Base-by-base conservation (phyloP, 2,329 filamentous ascomycete genomes). In the Penicillium sp. region DNA sequence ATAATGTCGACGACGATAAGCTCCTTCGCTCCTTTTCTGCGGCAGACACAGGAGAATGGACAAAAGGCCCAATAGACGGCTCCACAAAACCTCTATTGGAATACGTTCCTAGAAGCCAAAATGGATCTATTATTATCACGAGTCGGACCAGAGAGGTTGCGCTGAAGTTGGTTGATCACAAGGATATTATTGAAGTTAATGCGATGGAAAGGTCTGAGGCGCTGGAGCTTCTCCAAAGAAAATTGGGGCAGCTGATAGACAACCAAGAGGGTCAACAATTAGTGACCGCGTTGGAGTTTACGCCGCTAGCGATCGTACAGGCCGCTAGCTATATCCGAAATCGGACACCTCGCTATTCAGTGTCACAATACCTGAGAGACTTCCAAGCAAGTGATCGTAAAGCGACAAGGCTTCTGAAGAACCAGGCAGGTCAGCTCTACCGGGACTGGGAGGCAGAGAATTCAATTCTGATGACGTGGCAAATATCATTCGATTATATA, bases 401-500 rank as follows among this genome's bases (percentile, higher is more conserved):
- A 23, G 60, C 59, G 52, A 34, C 33, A 2, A 45, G 21, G 10
- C 64, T 73, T 4, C 52, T 74, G 1, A 48, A 65, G 13, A 8
- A 63, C 24, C 66, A 74, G 12, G 50, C 9, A 26, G 62, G 60
- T 3, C 36, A 47, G 1, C 26, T 66, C 7, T 54, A 57, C 29
- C 51, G 65, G 50, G 61, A 69, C 33, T 31, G 41, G 26, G 52
- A 60, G n/a, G 60, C 62, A 1, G 53, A 61, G 16, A 65, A 66
- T 42, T 62, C 57, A 1, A 59, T 70, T 26, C 18, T 66, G 7
- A 39, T 55, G 4, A 71, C 70, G 1, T 72, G 64, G 70, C 61
- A 65, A 41, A 66, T 72, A 23, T 69, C 69, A 5, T 72, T 71
- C 49, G 61, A 70, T n/a, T 39, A 64, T 23, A 66, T 72, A 21